A percentile compares a stretch with the other conserved stretches of the same genome.
phyloP scores from a whole-genome alignment of 2,329 filamentous ascomycete species.

The Phaeomoniella chlamydospora region DNA sequence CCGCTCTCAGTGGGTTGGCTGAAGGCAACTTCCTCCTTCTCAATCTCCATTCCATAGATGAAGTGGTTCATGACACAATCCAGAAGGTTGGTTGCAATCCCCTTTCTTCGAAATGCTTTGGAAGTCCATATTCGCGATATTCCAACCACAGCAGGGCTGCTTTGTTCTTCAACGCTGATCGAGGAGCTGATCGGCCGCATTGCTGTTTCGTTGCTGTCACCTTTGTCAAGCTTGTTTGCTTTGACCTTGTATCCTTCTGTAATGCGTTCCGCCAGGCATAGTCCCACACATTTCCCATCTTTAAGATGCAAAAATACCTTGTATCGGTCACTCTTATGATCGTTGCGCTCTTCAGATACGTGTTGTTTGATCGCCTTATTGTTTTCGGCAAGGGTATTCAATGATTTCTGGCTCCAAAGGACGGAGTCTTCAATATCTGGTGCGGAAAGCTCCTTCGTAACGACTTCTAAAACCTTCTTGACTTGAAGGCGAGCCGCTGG shows the following conservation, averaged over 20 bases:
- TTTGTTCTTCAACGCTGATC: constrained; percentile 28
- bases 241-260: constrained; percentile 39
- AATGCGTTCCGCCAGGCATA: constrained; percentile 48
- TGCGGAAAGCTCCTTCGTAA: constrained; percentile 47
- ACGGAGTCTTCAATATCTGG: constrained; percentile 42
- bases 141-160: constrained; percentile 37
- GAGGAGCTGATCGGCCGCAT: constrained; percentile 19
- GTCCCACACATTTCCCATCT: constrained; percentile 46
- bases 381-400: constrained; percentile 2
- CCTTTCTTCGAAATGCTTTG: constrained; percentile 37
- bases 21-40: constrained; percentile 44
- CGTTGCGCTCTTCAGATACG: constrained; percentile 16
- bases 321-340: constrained; percentile 30
- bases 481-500: constrained; percentile 34
- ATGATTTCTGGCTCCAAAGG: constrained; percentile 38
- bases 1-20: constrained; percentile 53
- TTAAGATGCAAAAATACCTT: constrained; percentile 49
- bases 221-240: constrained; percentile 5
- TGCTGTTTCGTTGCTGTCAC: constrained; percentile 6
- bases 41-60: constrained; percentile 38
- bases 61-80: constrained; percentile 41
- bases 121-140: constrained; percentile 54
- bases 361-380: constrained; percentile 13
- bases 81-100: constrained; percentile 42
- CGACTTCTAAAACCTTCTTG: constrained; percentile 45